Conservation (phyloP, 352 stramenopile genomes). For the Globisporangium polare region DNA sequence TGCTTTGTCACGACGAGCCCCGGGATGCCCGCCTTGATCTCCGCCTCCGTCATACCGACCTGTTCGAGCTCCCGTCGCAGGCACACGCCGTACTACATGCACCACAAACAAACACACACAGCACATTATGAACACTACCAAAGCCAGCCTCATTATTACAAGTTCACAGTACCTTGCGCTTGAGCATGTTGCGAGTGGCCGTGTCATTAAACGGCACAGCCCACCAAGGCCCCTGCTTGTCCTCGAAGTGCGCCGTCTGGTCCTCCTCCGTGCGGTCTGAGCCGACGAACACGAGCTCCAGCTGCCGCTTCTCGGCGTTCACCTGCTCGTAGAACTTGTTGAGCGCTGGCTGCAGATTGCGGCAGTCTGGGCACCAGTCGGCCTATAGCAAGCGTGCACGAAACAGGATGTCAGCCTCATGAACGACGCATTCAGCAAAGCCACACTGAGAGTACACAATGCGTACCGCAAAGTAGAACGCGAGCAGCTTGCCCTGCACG, state of each 20-base stretch:
- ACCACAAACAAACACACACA: not conserved
- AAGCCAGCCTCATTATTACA: not conserved
- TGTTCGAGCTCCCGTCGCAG: conserved; percentile 54
- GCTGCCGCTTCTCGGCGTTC: conserved; percentile 28
- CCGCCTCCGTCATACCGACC: conserved; percentile 18
- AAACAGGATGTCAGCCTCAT: not conserved
- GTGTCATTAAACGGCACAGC: conserved; percentile 58
- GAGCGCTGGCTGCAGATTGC: conserved; percentile 65
- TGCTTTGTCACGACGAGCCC: conserved; percentile 17
- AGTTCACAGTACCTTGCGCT: conserved; percentile 47
- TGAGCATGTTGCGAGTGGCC: conserved; percentile 54
- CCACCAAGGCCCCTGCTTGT: conserved; percentile 77
- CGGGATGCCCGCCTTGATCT: conserved; percentile 25
- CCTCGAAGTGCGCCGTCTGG: conserved; percentile 54
- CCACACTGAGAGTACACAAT: not conserved
- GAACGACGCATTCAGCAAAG: conserved; percentile 1
- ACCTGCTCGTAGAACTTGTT: conserved; percentile 69
- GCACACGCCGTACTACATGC: conserved; percentile 59
- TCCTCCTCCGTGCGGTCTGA: conserved; percentile 60
- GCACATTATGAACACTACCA: not conserved
- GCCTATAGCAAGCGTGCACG: conserved; percentile 32
- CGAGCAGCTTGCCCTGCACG: conserved; percentile 48
- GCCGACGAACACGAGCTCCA: conserved; percentile 80
- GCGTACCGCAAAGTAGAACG: conserved; percentile 74
- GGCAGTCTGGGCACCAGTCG: conserved; percentile 84